Conservation (phyloP, 345 rosid species). For the Camelina sativa region DNA sequence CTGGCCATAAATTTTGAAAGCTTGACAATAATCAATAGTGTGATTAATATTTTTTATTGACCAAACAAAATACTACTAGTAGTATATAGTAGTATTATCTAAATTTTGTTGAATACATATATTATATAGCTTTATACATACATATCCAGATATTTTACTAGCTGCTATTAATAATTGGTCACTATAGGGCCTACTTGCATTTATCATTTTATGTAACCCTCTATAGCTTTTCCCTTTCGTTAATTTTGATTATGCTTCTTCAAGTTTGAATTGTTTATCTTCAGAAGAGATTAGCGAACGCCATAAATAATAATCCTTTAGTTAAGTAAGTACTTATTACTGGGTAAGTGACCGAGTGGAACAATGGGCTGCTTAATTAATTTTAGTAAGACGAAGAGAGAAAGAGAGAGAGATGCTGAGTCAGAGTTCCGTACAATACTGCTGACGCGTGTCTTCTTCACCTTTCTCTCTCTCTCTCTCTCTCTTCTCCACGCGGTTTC, state of each 20-base stretch:
- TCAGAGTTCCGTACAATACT: conserved; percentile 45
- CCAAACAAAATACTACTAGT: background rate
- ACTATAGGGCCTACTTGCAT: too few relatives aligned
- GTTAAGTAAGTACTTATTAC: too few relatives aligned
- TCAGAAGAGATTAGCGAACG: too few relatives aligned
- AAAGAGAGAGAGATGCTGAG: conserved; percentile 38
- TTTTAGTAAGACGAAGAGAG: background rate
- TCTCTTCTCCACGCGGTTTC: conserved; percentile 46
- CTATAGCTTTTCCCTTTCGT: background rate
- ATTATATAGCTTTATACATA: background rate
- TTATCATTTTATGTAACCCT: too few relatives aligned
- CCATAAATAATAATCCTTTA: too few relatives aligned
- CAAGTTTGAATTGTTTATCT: too few relatives aligned
- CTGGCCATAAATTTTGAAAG: conserved; percentile 8
- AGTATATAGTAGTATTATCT: background rate
- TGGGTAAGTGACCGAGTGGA: too few relatives aligned
- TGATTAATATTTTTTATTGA: background rate
- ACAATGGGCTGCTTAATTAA: too few relatives aligned
- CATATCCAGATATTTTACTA: background rate
- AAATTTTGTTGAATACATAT: background rate
- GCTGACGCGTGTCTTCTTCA: conserved; percentile 46
- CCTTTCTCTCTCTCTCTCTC: conserved; percentile 8
- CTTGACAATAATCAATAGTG: background rate
- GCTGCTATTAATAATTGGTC: too few relatives aligned
- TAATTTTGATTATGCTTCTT: background rate